Percentiles rank a stretch among this genome's conserved stretches.
Evolutionary conservation across 345 rosid species (phyloP).

Genomic region (Balakata baccata): DNA sequence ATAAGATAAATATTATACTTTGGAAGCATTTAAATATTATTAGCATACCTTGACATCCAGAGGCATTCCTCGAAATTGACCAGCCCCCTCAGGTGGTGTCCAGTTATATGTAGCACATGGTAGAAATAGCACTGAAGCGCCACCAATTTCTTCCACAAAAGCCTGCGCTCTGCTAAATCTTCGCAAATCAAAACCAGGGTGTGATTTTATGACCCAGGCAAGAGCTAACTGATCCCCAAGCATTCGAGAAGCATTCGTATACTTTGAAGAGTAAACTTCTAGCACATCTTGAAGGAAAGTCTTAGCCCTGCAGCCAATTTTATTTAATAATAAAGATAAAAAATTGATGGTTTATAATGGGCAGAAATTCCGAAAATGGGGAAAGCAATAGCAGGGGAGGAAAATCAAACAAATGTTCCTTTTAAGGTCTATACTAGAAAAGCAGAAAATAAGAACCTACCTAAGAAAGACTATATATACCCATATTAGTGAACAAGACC

Average conservation of each 20-base stretch:
- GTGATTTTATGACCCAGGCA: slow-evolving; percentile 62
- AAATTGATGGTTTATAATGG: background rate
- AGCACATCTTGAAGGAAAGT: slow-evolving; percentile 58
- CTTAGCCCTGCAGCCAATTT: slow-evolving; percentile 57
- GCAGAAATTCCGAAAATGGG: background rate
- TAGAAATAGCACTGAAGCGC: slow-evolving; percentile 67
- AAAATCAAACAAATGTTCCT: background rate
- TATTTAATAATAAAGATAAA: background rate
- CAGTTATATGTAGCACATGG: slow-evolving; percentile 84
- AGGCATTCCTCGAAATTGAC: slow-evolving; percentile 99
- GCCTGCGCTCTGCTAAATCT: slow-evolving; percentile 62
- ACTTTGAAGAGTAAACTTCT: slow-evolving; percentile 61
- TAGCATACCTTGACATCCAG: slow-evolving; percentile 74
- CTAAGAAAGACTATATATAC: background rate
- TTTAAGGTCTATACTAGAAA: background rate
- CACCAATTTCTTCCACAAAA: slow-evolving; percentile 51
- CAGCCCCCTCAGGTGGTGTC: slow-evolving; percentile 99
- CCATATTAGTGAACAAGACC: background rate
- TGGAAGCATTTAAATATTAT: background rate
- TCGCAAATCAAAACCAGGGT: slow-evolving; percentile 55
- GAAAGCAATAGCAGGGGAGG: background rate
- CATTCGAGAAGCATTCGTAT: slow-evolving; percentile 81
- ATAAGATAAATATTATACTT: background rate
- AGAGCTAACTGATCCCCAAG: slow-evolving; percentile 95
- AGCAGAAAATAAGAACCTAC: background rate